Percentiles rank a stretch among this genome's conserved stretches.
phyloP scores from a whole-genome alignment of 2,329 filamentous ascomycete species.

The Colletotrichum sp. region DNA sequence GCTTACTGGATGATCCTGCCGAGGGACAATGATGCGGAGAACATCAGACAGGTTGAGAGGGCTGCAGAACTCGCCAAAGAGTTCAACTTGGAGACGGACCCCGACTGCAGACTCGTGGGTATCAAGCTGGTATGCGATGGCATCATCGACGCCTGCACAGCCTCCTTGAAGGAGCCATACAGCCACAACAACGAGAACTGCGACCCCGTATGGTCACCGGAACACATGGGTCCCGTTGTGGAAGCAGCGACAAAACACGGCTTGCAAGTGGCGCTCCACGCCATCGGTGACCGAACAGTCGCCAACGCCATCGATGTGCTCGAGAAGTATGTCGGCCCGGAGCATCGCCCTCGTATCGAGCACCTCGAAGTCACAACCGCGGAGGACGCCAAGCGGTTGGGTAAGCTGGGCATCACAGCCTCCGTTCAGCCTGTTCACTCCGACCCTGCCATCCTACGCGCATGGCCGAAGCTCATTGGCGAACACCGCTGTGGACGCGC shows the following conservation, averaged over 20 bases:
- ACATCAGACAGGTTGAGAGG: conserved; percentile 53
- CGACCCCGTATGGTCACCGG: conserved; percentile 59
- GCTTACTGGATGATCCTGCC: conserved; percentile 62
- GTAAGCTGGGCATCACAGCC: conserved; percentile 63
- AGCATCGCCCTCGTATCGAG: conserved; percentile 65
- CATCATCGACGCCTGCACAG: conserved; percentile 62
- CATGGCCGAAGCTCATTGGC: conserved; percentile 65
- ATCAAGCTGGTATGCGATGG: conserved; percentile 65
- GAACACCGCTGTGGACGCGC: conserved; percentile 58
- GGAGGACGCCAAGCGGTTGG: conserved; percentile 61
- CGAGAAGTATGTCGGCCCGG: conserved; percentile 44
- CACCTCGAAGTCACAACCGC: conserved; percentile 65
- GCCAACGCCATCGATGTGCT: conserved; percentile 62
- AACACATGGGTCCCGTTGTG: conserved; percentile 59
- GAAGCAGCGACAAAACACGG: conserved; percentile 38
- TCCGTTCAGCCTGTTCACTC: conserved; percentile 64
- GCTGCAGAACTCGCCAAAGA: conserved; percentile 51
- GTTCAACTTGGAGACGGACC: conserved; percentile 45
- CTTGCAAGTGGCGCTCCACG: conserved; percentile 68
- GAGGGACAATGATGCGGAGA: conserved; percentile 44
- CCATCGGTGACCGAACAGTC: conserved; percentile 67
- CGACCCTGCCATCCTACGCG: conserved; percentile 65
- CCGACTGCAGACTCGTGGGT: conserved; percentile 40
- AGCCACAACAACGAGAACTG: conserved; percentile 45
- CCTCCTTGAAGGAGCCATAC: conserved; percentile 58